These are phyloP conservation scores for Kodamaea suecica DNA, from an alignment of 1,139 yeast genomes.

Conservation along the genomic window DNA sequence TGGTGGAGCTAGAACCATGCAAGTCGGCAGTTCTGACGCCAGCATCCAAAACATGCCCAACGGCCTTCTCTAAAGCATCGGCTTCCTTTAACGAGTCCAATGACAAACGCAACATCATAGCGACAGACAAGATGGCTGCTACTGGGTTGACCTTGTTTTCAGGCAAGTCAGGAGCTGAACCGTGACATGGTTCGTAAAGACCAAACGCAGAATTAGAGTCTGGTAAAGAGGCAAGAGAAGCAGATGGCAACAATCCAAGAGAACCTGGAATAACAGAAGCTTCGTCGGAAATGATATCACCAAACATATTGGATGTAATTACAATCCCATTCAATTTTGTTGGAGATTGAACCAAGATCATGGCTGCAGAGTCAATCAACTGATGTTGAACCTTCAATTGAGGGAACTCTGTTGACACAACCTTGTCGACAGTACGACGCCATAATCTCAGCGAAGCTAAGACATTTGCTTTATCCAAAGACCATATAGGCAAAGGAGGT, in stretches of 20 bases:
- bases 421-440: slow-evolving; percentile 89
- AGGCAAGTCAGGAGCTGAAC: slow-evolving; percentile 94
- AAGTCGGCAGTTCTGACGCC: slow-evolving; percentile 91
- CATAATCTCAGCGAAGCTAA: slow-evolving; percentile 93
- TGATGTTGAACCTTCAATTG: slow-evolving; percentile 83
- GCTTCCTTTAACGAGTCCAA: slow-evolving; percentile 82
- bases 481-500: slow-evolving; percentile 95
- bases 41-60: slow-evolving; percentile 70
- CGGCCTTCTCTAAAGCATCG: slow-evolving; percentile 86
- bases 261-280: slow-evolving; percentile 98
- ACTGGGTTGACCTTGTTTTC: slow-evolving; percentile 88
- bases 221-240: slow-evolving; percentile 92
- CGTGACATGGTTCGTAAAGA: slow-evolving; percentile 96
- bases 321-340: slow-evolving; percentile 87
- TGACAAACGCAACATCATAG: slow-evolving; percentile 94
- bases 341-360: slow-evolving; percentile 91
- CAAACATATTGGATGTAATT: slow-evolving; percentile 94
- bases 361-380: slow-evolving; percentile 96
- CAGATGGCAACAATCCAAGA: slow-evolving; percentile 91
- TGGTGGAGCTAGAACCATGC: slow-evolving; percentile 74
- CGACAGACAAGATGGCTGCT: slow-evolving; percentile 91
- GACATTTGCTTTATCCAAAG: slow-evolving; percentile 94
- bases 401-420: slow-evolving; percentile 85
- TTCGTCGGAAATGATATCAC: slow-evolving; percentile 96
- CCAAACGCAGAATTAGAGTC: slow-evolving; percentile 94